phyloP scores from a whole-genome alignment of 371 early-diverging fungal species.

The Mucor irregularis region DNA sequence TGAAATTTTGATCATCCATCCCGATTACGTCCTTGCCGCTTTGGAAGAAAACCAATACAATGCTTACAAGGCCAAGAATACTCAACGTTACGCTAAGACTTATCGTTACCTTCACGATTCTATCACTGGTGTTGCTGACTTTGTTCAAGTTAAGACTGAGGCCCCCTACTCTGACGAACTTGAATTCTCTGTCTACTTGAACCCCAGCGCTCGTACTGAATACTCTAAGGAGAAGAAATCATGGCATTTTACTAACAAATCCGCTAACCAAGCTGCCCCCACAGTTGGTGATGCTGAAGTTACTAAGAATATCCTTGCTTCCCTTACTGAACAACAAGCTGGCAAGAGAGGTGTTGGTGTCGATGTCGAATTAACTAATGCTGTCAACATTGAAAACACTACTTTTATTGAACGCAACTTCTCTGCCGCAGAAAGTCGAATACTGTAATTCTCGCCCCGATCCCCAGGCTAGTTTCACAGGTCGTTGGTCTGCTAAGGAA shows the following conservation, averaged over 20 bases:
- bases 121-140: constrained; percentile 81
- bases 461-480: constrained; percentile 88
- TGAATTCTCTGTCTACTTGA: constrained; percentile 86
- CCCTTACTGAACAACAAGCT: constrained; percentile 55
- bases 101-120: constrained; percentile 95
- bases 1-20: constrained; percentile 89
- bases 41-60: constrained; percentile 75
- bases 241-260: constrained; percentile 73
- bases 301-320: constrained; percentile 64
- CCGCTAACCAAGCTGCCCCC: constrained; percentile 34
- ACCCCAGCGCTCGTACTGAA: constrained; percentile 88
- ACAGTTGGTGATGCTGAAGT: constrained; percentile 56
- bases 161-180: constrained; percentile 90
- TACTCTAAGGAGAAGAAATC: constrained; percentile 74
- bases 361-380: constrained; percentile 87
- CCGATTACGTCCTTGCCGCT: constrained; percentile 87
- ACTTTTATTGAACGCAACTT: constrained; percentile 94
- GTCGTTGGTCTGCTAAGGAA: constrained; percentile 97
- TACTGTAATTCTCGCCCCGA: constrained; percentile 82
- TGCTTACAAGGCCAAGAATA: constrained; percentile 71
- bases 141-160: constrained; percentile 87
- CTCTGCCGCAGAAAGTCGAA: constrained; percentile 71
- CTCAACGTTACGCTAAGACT: constrained; percentile 76
- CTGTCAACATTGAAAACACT: constrained; percentile 80
- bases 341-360: constrained; percentile 83